A percentile compares a stretch with the other conserved stretches of the same genome.
Conservation (phyloP, 1,139 yeast genomes). For the Yamadazyma atlantica region DNA sequence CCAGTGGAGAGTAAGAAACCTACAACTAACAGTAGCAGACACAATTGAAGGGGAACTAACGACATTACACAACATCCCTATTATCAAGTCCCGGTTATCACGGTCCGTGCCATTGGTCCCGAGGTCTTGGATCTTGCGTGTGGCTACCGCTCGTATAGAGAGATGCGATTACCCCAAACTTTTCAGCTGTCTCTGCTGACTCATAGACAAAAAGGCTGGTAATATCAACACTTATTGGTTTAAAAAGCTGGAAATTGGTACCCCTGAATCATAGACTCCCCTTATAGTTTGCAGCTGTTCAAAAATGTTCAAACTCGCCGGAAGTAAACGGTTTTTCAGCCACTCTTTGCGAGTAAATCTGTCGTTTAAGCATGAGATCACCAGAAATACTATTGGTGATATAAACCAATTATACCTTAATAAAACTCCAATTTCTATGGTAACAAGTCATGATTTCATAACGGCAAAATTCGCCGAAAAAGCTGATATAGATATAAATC, state of each 20-base stretch:
- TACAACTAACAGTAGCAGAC: no score
- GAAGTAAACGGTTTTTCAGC: slow-evolving; percentile 4
- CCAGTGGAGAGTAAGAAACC: no score
- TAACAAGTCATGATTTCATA: slow-evolving; percentile 87
- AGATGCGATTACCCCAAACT: background rate
- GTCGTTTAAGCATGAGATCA: slow-evolving; percentile 14
- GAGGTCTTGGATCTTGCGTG: background rate
- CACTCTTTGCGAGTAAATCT: slow-evolving; percentile 3
- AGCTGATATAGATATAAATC: slow-evolving; percentile 66
- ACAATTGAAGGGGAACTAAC: no score
- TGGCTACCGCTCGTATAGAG: background rate
- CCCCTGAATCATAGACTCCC: no score
- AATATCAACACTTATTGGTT: no score
- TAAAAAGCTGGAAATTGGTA: no score
- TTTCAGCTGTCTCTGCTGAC: background rate
- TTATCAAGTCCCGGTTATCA: no score
- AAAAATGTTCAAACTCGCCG: background rate
- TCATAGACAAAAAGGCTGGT: no score
- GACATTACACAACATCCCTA: no score
- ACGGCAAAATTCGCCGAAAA: slow-evolving; percentile 72
- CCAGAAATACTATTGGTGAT: slow-evolving; percentile 37
- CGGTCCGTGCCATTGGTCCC: no score
- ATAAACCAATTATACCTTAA: slow-evolving; percentile 40
- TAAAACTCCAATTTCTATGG: slow-evolving; percentile 61
- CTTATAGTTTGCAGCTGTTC: no score